phyloP scores from a whole-genome alignment of 2,329 filamentous ascomycete species.

The Macroventuria anomochaeta region DNA sequence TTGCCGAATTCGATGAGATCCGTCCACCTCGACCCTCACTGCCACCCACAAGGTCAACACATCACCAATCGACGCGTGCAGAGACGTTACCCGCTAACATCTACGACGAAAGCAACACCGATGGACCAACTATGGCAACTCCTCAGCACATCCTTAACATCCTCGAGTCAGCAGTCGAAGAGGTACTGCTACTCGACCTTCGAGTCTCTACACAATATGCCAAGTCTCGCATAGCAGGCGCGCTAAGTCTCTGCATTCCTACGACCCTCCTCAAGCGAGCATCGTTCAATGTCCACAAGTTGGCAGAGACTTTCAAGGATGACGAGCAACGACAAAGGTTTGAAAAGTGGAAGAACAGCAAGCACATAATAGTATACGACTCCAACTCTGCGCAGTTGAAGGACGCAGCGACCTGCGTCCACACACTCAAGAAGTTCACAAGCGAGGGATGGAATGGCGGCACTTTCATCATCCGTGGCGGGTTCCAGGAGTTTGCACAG shows the following conservation, averaged over 20 bases:
- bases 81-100: slow-evolving; percentile 54
- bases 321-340: slow-evolving; percentile 75
- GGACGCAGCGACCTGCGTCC: slow-evolving; percentile 79
- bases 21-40: slow-evolving; percentile 42
- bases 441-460: slow-evolving; percentile 80
- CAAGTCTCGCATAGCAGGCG: slow-evolving; percentile 75
- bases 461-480: slow-evolving; percentile 78
- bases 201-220: slow-evolving; percentile 85
- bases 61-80: slow-evolving; percentile 44
- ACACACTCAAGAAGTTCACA: slow-evolving; percentile 92
- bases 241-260: slow-evolving; percentile 91
- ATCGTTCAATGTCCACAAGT: slow-evolving; percentile 86
- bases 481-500: slow-evolving; percentile 76
- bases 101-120: slow-evolving; percentile 30
- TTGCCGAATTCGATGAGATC: slow-evolving; percentile 46
- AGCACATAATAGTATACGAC: slow-evolving; percentile 88
- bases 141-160: slow-evolving; percentile 58
- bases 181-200: slow-evolving; percentile 79
- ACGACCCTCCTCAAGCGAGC: slow-evolving; percentile 90
- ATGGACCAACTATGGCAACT: slow-evolving; percentile 52
- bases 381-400: slow-evolving; percentile 75
- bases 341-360: slow-evolving; percentile 74
- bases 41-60: slow-evolving; percentile 28
- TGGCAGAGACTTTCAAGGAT: slow-evolving; percentile 83
- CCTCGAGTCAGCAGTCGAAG: slow-evolving; percentile 54